A percentile compares a stretch with the other conserved stretches of the same genome.
phyloP scores from a whole-genome alignment of 148 eudicot species.

The Persicaria maculosa region DNA sequence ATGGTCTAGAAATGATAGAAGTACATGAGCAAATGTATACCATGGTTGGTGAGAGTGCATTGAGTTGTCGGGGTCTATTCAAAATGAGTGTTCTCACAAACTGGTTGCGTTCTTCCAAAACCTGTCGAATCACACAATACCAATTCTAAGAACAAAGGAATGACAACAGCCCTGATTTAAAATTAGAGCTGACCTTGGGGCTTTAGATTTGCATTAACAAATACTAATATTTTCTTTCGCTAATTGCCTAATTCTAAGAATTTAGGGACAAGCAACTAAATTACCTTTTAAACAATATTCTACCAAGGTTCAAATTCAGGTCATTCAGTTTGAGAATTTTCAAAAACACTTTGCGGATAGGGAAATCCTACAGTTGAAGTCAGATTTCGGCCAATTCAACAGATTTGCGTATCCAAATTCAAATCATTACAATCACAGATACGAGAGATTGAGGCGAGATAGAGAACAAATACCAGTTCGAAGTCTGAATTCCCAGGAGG shows the following conservation, averaged over 20 bases:
- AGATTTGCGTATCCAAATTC: neutral
- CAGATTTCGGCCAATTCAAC: neutral
- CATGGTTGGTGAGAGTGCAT: slow-evolving; percentile 74
- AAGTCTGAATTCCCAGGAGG: neutral
- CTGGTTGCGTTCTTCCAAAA: slow-evolving; percentile 50
- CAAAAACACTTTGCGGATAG: neutral
- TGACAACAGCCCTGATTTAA: neutral
- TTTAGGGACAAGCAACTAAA: neutral
- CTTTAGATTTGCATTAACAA: too few species aligned
- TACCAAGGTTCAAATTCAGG: neutral
- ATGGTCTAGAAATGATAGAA: neutral
- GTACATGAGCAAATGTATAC: slow-evolving; percentile 27
- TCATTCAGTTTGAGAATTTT: neutral
- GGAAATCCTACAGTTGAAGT: neutral
- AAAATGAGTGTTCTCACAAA: slow-evolving; percentile 36
- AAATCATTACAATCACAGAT: neutral
- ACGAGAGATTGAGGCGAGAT: neutral
- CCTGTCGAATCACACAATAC: slow-evolving; percentile 30
- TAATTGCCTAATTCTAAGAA: too few species aligned
- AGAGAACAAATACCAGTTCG: slow-evolving; percentile 2
- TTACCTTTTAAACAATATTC: too few species aligned
- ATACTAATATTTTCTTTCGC: too few species aligned
- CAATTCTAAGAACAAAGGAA: slow-evolving; percentile 1
- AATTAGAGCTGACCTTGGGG: too few species aligned
- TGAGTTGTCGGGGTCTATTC: slow-evolving; percentile 87